These are phyloP conservation scores for Saitoella complicata DNA, from an alignment of 805 yeast species.

Conservation along the genomic window DNA sequence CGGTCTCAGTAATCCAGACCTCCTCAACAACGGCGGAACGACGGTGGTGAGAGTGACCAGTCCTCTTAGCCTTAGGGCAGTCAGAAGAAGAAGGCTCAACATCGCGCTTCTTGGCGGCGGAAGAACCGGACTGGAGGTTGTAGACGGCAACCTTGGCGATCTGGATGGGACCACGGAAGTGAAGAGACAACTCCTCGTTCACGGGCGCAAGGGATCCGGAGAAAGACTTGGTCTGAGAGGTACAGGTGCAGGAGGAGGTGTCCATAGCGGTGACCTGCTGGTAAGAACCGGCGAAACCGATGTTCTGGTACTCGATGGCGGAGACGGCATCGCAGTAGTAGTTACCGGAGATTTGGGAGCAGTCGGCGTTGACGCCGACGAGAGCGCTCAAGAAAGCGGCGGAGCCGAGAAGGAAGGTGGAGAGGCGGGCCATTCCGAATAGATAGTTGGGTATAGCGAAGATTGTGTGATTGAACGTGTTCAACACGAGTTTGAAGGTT, in stretches of 20 bases:
- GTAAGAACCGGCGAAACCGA: conserved; percentile 80
- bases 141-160: conserved; percentile 81
- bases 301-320: conserved; percentile 49
- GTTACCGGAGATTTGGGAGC: conserved; percentile 47
- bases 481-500: no score
- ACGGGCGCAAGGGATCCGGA: conserved; percentile 64
- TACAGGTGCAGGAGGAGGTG: conserved; percentile 50
- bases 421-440: no score
- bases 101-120: conserved; percentile 22
- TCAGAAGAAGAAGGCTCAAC: not conserved
- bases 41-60: no score
- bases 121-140: conserved; percentile 29
- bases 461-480: no score
- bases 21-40: no score
- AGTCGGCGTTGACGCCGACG: conserved; percentile 8
- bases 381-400: no score
- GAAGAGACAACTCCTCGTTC: conserved; percentile 74
- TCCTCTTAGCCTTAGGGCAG: no score
- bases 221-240: conserved; percentile 40
- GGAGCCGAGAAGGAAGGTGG: no score
- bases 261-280: conserved; percentile 68
- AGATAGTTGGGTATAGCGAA: no score
- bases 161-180: conserved; percentile 78
- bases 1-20: no score
- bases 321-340: conserved; percentile 62